phyloP scores from a whole-genome alignment of 1,284 basidiomycete species.

The Cryptococcus depauperatus region DNA sequence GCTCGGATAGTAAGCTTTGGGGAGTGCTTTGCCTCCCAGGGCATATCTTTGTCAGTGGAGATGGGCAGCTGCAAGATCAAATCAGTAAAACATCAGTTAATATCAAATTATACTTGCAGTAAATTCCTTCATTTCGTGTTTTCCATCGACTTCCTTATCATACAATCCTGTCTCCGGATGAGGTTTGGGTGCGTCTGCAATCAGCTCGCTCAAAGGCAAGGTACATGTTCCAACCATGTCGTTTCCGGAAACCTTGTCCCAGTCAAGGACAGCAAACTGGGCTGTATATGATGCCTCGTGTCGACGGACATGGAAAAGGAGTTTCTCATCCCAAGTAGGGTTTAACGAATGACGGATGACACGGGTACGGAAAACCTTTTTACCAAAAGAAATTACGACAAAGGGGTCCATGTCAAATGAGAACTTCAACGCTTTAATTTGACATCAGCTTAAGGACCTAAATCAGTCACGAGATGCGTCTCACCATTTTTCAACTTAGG shows the following conservation, averaged over 20 bases:
- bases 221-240: slow-evolving; percentile 73
- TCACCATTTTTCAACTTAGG: slow-evolving; percentile 78
- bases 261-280: slow-evolving; percentile 77
- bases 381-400: slow-evolving; percentile 89
- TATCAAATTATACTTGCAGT: slow-evolving; percentile 54
- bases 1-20: slow-evolving; percentile 54
- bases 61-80: slow-evolving; percentile 30
- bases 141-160: slow-evolving; percentile 50
- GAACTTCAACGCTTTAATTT: slow-evolving; percentile 29
- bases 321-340: slow-evolving; percentile 90
- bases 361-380: slow-evolving; percentile 91
- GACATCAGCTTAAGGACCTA: slow-evolving; percentile 1
- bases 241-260: slow-evolving; percentile 86
- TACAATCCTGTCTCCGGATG: slow-evolving; percentile 68
- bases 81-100: too few species aligned
- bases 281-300: slow-evolving; percentile 74
- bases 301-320: slow-evolving; percentile 86
- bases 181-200: slow-evolving; percentile 64
- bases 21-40: slow-evolving; percentile 43
- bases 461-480: too few species aligned
- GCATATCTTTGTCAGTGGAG: slow-evolving; percentile 35
- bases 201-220: slow-evolving; percentile 61
- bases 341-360: slow-evolving; percentile 81
- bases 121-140: slow-evolving; percentile 62
- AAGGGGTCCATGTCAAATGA: slow-evolving; percentile 88